A percentile compares a stretch with the other conserved stretches of the same genome.
phyloP scores from a whole-genome alignment of 2,329 filamentous ascomycete genomes.

The Xylaria sp. region DNA sequence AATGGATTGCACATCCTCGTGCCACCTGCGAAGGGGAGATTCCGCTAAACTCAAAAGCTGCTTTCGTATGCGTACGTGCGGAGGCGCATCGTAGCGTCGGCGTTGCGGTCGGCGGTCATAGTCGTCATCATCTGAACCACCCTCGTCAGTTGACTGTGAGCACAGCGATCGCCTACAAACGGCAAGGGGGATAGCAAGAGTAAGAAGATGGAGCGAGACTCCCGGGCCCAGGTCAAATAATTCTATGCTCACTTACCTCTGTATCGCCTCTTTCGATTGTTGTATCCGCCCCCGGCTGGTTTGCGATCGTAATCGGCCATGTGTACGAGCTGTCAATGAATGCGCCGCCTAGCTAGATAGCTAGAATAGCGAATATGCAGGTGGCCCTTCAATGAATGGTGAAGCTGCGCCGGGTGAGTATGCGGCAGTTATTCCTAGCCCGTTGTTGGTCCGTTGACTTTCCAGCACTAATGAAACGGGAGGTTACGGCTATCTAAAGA shows the following conservation, averaged over 20 bases:
- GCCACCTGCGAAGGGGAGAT: slow-evolving; percentile 76
- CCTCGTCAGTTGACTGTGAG: not conserved
- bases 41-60: slow-evolving; percentile 83
- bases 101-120: slow-evolving; percentile 76
- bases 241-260: slow-evolving; percentile 71
- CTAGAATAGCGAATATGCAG: not conserved
- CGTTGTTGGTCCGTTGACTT: not conserved
- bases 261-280: slow-evolving; percentile 77
- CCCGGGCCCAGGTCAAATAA: not conserved
- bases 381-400: slow-evolving; percentile 1
- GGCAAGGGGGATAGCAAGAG: not conserved
- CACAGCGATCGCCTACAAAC: not conserved
- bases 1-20: slow-evolving; percentile 78
- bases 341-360: too few species aligned
- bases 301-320: slow-evolving; percentile 66
- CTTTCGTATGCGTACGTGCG: slow-evolving; percentile 74
- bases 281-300: slow-evolving; percentile 52
- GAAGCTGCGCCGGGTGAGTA: not conserved
- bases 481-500: not conserved
- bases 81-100: slow-evolving; percentile 73
- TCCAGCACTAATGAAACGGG: too few species aligned
- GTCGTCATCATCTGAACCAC: slow-evolving; percentile 70
- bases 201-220: not conserved
- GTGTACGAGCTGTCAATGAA: slow-evolving; percentile 8
- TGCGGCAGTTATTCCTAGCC: not conserved